Evolutionary conservation across 768 basidiomycete genomes (phyloP).

Genomic region (Hericium rajendrae): DNA sequence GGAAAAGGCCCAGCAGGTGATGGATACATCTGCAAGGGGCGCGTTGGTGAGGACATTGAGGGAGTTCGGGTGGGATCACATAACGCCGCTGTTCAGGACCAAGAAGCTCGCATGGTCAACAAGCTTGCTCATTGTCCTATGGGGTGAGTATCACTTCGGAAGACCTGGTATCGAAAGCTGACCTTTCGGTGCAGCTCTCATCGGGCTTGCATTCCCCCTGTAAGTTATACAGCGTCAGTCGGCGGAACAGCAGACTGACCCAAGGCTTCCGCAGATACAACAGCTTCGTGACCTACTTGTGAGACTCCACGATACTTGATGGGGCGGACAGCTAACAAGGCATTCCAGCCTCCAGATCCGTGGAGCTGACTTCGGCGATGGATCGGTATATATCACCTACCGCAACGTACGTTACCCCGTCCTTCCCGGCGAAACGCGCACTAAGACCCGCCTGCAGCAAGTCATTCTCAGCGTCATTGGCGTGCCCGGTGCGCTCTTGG

Average conservation of each 20-base stretch:
- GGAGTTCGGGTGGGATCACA: constrained; percentile 31
- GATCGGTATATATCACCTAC: constrained; percentile 62
- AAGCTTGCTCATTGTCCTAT: constrained; percentile 37
- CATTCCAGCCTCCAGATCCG: constrained; percentile 45
- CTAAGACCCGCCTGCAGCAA: constrained; percentile 24
- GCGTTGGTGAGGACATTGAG: constrained; percentile 31
- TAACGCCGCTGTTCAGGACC: constrained; percentile 41
- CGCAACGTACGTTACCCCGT: constrained; percentile 40
- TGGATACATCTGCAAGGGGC: constrained; percentile 27
- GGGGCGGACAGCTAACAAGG: not conserved
- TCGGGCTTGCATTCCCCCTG: constrained; percentile 70
- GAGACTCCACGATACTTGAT: constrained; percentile 10
- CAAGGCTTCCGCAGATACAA: constrained; percentile 29
- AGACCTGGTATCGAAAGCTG: not conserved
- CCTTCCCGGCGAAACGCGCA: not conserved
- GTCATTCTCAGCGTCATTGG: constrained; percentile 49
- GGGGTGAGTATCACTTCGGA: constrained; percentile 29
- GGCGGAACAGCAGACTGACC: not conserved
- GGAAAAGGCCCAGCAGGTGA: constrained; percentile 10
- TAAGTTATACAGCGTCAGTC: constrained; percentile 21
- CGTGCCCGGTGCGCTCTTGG: constrained; percentile 46
- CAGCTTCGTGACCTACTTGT: constrained; percentile 46
- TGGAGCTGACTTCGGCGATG: constrained; percentile 62
- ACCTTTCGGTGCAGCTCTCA: constrained; percentile 38
- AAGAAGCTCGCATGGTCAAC: constrained; percentile 42